Evolutionary conservation across 768 basidiomycete genomes (phyloP).

Genomic region (Leccinum aurantiacum): DNA sequence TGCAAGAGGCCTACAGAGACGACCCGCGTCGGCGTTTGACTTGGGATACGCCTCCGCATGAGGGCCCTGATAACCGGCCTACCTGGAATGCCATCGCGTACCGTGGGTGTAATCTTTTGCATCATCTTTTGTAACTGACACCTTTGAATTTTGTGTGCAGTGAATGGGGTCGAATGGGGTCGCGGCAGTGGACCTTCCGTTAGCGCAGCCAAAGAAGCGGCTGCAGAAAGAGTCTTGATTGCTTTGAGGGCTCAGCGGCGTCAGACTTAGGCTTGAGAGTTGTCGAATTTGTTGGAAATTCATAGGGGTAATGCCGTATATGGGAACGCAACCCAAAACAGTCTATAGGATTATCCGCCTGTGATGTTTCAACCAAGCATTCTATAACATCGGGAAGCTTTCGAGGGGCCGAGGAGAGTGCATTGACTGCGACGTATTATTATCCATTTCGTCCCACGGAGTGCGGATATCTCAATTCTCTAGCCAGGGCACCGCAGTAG

Average conservation of each 20-base stretch:
- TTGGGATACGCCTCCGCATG: constrained; percentile 16
- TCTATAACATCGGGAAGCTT: not conserved
- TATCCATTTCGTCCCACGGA: not conserved
- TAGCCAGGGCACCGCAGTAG: constrained; percentile 6
- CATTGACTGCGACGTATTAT: not conserved
- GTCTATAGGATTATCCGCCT: constrained; percentile 12
- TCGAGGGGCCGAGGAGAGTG: not conserved
- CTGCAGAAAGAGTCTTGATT: constrained; percentile 19
- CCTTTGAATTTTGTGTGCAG: constrained; percentile 6
- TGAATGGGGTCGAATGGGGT: constrained; percentile 23
- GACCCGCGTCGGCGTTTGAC: constrained; percentile 13
- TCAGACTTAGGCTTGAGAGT: not conserved
- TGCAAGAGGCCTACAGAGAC: constrained; percentile 18
- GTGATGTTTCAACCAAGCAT: not conserved
- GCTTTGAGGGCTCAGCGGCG: constrained; percentile 2
- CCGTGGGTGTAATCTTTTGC: constrained; percentile 13
- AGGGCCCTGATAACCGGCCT: constrained; percentile 23
- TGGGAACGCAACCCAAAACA: constrained; percentile 10
- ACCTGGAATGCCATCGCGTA: constrained; percentile 26
- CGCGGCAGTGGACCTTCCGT: constrained; percentile 19
- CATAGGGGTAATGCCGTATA: constrained; percentile 19
- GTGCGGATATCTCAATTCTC: not conserved
- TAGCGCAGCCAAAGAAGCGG: constrained; percentile 25
- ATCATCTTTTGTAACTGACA: not conserved
- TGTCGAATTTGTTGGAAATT: not conserved